Evolutionary conservation across 2,329 filamentous ascomycete species (phyloP), one percentile per base, ranked within the genome.

Genomic region (Fusarium sulawesiense): DNA sequence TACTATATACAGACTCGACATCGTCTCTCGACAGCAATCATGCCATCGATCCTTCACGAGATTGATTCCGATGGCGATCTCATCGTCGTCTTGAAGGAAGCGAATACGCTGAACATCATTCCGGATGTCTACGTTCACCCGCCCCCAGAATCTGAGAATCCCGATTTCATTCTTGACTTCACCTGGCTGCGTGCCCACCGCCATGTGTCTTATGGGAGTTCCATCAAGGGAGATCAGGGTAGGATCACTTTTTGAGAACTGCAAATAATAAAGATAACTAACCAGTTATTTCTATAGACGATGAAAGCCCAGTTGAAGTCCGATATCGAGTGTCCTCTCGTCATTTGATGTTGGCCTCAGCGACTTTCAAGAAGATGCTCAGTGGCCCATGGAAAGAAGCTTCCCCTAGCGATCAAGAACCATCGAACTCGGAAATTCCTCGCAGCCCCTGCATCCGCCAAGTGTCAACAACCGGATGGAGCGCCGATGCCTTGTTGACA

Each of bases 391-490:
- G 51, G 45, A 44, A 25, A 14, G 51, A 64, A n/a, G 6, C 27
- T 20, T 30, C 18, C 2, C 25, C 12, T 47, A 7, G 8, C 7
- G 18, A 20, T 20, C 11, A 25, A 20, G n/a, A 3, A 29, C 5
- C 45, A 4, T 20, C 45, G 13, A 18, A 5, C 13, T 7, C n/a
- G 9, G 21, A 30, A 9, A 6, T 14, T n/a, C n/a, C n/a, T 32
- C 1, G 0, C 13, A 4, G 0, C 41, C 9, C 13, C 20, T 6
- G 11, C 13, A 11, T n/a, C 12, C 32, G 13, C 16, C 47, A 56
- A 16, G 30, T 68, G 6, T 11, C 32, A 29, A 6, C 51, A 3
- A 41, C 14, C 4, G 62, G 32, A 11, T 68, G 65, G 65, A 14
- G 29, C 9, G 41, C 56, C 5, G 4, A 56, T 3, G 66, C 66